Percentiles rank a stretch among this genome's conserved stretches.
These are phyloP conservation scores for Xylariaceae sp. DNA, from an alignment of 2,329 filamentous ascomycete species.

Conservation along the genomic window DNA sequence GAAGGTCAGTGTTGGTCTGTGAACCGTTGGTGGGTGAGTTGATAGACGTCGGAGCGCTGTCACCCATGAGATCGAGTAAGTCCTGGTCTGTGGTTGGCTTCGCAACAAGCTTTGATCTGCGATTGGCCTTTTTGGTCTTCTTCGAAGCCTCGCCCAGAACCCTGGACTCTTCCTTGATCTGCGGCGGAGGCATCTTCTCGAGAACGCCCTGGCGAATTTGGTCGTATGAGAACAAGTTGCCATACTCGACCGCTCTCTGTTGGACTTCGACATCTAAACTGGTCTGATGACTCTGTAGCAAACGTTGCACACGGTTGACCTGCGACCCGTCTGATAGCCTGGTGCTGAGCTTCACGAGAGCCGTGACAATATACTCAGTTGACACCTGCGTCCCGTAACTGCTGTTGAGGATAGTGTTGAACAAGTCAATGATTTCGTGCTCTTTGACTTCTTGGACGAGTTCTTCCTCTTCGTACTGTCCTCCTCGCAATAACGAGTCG, in stretches of 20 bases:
- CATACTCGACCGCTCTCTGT: conserved; percentile 90
- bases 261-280: conserved; percentile 94
- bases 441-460: conserved; percentile 74
- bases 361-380: conserved; percentile 92
- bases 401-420: conserved; percentile 85
- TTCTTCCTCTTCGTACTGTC: conserved; percentile 91
- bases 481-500: conserved; percentile 79
- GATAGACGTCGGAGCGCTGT: conserved; percentile 54
- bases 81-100: conserved; percentile 82
- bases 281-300: conserved; percentile 71
- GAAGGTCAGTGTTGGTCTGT: conserved; percentile 73
- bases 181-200: conserved; percentile 95
- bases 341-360: conserved; percentile 89
- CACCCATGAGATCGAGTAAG: conserved; percentile 87
- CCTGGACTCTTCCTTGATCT: conserved; percentile 91
- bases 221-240: conserved; percentile 88
- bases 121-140: conserved; percentile 59
- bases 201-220: conserved; percentile 81
- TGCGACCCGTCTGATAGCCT: conserved; percentile 78
- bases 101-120: conserved; percentile 62
- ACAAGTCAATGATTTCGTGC: conserved; percentile 86
- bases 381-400: conserved; percentile 87
- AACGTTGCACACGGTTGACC: conserved; percentile 72
- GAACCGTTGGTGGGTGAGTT: conserved; percentile 45
- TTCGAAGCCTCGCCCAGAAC: conserved; percentile 76